These are phyloP conservation scores for Oryza coarctata DNA, from an alignment of 176 grass and related monocot genomes.

Conservation along the genomic window DNA sequence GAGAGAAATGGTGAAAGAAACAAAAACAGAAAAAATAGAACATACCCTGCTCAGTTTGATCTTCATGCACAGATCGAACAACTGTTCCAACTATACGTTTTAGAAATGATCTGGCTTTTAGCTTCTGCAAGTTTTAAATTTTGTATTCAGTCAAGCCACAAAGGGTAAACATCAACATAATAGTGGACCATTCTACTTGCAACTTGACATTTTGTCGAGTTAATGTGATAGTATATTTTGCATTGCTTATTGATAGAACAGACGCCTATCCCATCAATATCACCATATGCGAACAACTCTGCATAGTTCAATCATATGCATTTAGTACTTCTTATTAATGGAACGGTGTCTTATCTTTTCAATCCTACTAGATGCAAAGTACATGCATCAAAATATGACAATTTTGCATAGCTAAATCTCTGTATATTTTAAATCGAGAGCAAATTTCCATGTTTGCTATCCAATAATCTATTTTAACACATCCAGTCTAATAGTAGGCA, in stretches of 20 bases:
- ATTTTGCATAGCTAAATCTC: background rate
- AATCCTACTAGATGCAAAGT: background rate
- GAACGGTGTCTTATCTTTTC: background rate
- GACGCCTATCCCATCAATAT: background rate
- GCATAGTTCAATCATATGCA: background rate
- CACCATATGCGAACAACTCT: background rate
- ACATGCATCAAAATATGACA: background rate
- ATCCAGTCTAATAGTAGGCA: slow-evolving; percentile 10
- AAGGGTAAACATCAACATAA: slow-evolving; percentile 5
- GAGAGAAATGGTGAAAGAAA: background rate
- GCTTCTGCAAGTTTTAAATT: slow-evolving; percentile 61
- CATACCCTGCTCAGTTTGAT: slow-evolving; percentile 97
- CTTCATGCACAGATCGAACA: slow-evolving; percentile 90
- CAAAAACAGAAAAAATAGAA: slow-evolving; percentile 20
- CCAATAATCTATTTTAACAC: background rate
- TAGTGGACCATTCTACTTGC: background rate
- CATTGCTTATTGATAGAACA: background rate
- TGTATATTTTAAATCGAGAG: background rate
- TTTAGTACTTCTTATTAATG: background rate
- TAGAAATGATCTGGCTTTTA: slow-evolving; percentile 89
- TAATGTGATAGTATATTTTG: background rate
- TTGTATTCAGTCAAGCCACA: background rate
- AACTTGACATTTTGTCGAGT: background rate
- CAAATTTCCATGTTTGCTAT: background rate
- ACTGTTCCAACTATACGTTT: slow-evolving; percentile 96